A percentile compares a stretch with the other conserved stretches of the same genome.
Conservation (phyloP, 108 stramenopile species). For the Nitzschia sp. region DNA sequence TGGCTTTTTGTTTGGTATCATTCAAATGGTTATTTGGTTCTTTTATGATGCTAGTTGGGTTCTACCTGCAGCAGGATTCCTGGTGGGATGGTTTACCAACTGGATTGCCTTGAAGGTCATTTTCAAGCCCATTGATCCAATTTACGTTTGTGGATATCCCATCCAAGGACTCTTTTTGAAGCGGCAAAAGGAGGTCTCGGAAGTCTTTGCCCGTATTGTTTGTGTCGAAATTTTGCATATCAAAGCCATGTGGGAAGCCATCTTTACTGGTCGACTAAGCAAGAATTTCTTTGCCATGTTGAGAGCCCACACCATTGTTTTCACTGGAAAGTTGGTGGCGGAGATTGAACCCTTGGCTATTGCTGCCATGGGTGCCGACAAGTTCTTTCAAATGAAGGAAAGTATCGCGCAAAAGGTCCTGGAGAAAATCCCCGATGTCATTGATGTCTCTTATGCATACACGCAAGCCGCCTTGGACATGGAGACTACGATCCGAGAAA, state of each 20-base stretch:
- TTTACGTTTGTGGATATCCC: slow-evolving; percentile 50
- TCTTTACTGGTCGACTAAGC: slow-evolving; percentile 75
- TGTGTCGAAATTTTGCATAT: slow-evolving; percentile 55
- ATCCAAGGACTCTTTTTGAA: slow-evolving; percentile 93
- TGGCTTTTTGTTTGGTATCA: slow-evolving; percentile 89
- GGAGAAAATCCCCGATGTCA: slow-evolving; percentile 69
- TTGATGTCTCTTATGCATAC: slow-evolving; percentile 84
- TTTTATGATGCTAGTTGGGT: slow-evolving; percentile 71
- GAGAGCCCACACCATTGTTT: slow-evolving; percentile 81
- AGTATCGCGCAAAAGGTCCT: slow-evolving; percentile 78
- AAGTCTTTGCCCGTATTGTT: slow-evolving; percentile 63
- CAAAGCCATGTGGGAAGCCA: slow-evolving; percentile 72
- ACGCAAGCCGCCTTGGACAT: slow-evolving; percentile 88
- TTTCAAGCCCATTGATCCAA: slow-evolving; percentile 86
- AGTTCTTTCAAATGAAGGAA: slow-evolving; percentile 87
- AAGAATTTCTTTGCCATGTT: slow-evolving; percentile 81
- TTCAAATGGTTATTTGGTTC: slow-evolving; percentile 87
- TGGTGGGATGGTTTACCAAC: slow-evolving; percentile 92
- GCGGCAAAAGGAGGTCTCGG: slow-evolving; percentile 88
- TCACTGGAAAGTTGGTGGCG: slow-evolving; percentile 67
- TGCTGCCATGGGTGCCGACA: slow-evolving; percentile 76
- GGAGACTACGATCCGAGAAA: slow-evolving; percentile 75
- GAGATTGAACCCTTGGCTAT: slow-evolving; percentile 83
- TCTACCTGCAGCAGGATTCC: slow-evolving; percentile 65
- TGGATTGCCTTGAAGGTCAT: slow-evolving; percentile 92